These are phyloP conservation scores for Penicillium sp. DNA, from an alignment of 2,329 filamentous ascomycete species.

Conservation along the genomic window DNA sequence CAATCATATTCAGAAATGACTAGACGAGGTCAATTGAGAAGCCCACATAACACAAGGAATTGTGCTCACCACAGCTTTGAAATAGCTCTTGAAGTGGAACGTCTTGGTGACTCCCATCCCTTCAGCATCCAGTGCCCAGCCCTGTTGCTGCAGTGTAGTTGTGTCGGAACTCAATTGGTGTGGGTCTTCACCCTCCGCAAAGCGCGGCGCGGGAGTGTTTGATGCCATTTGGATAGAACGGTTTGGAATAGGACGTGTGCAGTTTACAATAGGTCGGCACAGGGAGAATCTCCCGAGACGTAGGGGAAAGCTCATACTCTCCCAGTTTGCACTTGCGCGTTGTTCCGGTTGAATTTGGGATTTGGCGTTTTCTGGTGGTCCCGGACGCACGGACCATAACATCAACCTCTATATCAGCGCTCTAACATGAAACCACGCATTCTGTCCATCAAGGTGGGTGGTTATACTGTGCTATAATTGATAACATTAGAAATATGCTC, in stretches of 20 bases:
- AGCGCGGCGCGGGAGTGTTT: conserved; percentile 22
- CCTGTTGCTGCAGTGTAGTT: conserved; percentile 27
- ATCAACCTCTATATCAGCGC: too few species aligned
- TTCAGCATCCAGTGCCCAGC: conserved; percentile 37
- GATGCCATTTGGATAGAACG: conserved; percentile 18
- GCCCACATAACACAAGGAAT: neutral
- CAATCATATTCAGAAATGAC: conserved; percentile 41
- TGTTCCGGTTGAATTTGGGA: neutral
- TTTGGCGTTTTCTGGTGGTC: neutral
- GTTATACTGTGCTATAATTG: too few species aligned
- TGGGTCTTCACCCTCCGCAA: conserved; percentile 32
- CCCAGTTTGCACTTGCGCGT: neutral
- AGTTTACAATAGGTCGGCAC: too few species aligned
- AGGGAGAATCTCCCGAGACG: conserved; percentile 6
- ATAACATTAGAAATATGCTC: too few species aligned
- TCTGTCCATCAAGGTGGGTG: too few species aligned
- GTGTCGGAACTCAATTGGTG: conserved; percentile 25
- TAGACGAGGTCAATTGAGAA: conserved; percentile 8
- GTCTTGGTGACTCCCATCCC: conserved; percentile 39
- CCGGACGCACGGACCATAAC: neutral
- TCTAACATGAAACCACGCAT: too few species aligned
- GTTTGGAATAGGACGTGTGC: neutral
- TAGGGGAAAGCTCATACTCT: conserved; percentile 5
- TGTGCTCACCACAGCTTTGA: conserved; percentile 38
- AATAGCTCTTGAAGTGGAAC: conserved; percentile 41